Evolutionary conservation across 345 rosid species (phyloP).

Genomic region (Eucalyptus pumila): DNA sequence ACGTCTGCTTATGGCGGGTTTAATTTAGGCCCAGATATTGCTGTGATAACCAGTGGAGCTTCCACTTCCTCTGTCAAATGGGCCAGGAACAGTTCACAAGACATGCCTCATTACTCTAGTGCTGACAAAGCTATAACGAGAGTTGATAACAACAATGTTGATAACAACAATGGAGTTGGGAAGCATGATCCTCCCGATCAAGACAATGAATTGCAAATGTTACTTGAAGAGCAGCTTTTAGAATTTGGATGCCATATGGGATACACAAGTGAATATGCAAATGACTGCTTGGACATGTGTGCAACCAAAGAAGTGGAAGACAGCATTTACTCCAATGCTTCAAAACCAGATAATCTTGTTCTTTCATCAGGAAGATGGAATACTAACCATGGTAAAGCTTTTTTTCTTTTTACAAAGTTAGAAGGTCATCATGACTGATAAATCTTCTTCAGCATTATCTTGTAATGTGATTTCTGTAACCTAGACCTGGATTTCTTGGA

Average conservation of each 20-base stretch:
- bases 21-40: background rate
- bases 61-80: slow-evolving; percentile 10
- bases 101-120: background rate
- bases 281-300: slow-evolving; percentile 14
- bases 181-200: background rate
- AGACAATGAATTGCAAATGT: background rate
- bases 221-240: slow-evolving; percentile 7
- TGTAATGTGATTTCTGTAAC: background rate
- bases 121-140: background rate
- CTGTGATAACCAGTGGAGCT: background rate
- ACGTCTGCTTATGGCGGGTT: slow-evolving; percentile 1
- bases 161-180: background rate
- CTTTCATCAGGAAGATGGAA: slow-evolving; percentile 62
- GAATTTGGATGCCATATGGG: slow-evolving; percentile 9
- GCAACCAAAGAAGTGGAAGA: slow-evolving; percentile 38
- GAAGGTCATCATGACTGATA: background rate
- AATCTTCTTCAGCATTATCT: background rate
- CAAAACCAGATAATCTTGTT: slow-evolving; percentile 20
- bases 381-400: slow-evolving; percentile 37
- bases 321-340: slow-evolving; percentile 4
- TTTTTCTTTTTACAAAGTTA: background rate
- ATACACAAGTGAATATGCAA: slow-evolving; percentile 8
- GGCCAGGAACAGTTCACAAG: background rate
- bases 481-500: background rate
- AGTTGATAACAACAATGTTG: background rate